These are phyloP conservation scores for Dentipellis sp. DNA, from an alignment of 768 basidiomycete species.

Conservation along the genomic window DNA sequence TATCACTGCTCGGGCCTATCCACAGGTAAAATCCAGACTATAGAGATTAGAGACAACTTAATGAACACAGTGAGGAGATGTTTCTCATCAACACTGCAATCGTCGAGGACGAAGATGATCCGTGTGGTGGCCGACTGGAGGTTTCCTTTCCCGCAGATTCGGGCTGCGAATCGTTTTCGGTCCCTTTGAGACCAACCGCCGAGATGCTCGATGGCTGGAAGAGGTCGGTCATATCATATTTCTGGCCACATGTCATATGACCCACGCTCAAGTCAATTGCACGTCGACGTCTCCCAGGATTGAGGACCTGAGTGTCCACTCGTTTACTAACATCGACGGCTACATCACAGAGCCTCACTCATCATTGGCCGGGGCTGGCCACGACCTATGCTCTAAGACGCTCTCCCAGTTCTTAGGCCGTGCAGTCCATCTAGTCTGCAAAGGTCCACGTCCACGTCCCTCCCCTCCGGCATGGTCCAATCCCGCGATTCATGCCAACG, in stretches of 20 bases:
- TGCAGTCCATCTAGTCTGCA: constrained; percentile 55
- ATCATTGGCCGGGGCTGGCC: constrained; percentile 14
- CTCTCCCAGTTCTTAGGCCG: constrained; percentile 55
- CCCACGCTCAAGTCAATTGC: no score
- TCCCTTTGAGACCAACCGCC: constrained; percentile 46
- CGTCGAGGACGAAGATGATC: constrained; percentile 32
- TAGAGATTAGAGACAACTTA: not conserved
- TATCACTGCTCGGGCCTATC: constrained; percentile 58
- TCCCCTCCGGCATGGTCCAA: constrained; percentile 43
- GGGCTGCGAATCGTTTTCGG: constrained; percentile 44
- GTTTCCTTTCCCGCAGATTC: constrained; percentile 57
- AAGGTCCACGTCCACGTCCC: constrained; percentile 46
- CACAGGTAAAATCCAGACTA: constrained; percentile 33
- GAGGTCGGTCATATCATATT: constrained; percentile 31
- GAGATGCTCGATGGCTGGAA: constrained; percentile 31
- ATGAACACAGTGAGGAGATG: constrained; percentile 33
- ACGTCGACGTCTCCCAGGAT: no score
- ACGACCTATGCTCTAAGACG: constrained; percentile 39
- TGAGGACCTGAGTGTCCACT: constrained; percentile 43
- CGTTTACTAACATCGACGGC: constrained; percentile 43
- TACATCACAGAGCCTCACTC: constrained; percentile 46
- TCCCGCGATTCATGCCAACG: constrained; percentile 39
- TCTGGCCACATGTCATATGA: no score
- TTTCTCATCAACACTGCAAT: constrained; percentile 56
- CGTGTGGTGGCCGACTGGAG: constrained; percentile 38